A percentile compares a stretch with the other conserved stretches of the same genome.
Conservation (phyloP, 108 stramenopile species). For the Pseudonitzschia pungens region DNA sequence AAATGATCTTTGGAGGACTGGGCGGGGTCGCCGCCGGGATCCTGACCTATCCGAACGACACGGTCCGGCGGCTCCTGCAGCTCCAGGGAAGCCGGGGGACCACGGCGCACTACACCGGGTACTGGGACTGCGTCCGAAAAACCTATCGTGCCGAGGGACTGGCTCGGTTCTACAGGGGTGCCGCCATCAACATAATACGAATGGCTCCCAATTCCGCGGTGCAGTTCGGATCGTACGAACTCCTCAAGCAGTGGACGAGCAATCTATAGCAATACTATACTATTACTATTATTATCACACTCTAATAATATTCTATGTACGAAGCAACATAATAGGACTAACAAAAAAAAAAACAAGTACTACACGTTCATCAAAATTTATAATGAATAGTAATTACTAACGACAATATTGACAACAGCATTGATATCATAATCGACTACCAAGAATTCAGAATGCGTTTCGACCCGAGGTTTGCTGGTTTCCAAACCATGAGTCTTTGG, state of each 20-base stretch:
- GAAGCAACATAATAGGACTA: no score
- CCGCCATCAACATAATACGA: conserved; percentile 73
- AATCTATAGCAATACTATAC: background rate
- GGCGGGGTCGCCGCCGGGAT: conserved; percentile 82
- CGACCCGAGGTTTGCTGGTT: no score
- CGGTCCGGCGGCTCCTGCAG: conserved; percentile 82
- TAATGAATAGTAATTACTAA: no score
- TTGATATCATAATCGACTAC: no score
- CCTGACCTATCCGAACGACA: conserved; percentile 91
- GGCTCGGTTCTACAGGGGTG: conserved; percentile 74
- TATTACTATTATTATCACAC: no score
- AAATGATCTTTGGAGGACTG: conserved; percentile 81
- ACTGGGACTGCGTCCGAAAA: conserved; percentile 80
- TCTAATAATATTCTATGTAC: no score
- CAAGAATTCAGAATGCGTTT: no score
- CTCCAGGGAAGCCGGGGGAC: conserved; percentile 86
- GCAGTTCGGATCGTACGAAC: conserved; percentile 85
- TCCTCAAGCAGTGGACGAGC: conserved; percentile 55
- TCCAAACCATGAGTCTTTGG: no score
- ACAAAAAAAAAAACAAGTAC: no score
- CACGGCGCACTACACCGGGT: conserved; percentile 62
- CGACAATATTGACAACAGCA: no score
- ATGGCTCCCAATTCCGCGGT: conserved; percentile 90
- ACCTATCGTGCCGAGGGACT: conserved; percentile 66
- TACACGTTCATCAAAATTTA: no score